These are phyloP conservation scores for Daldinia vernicosa DNA, from an alignment of 495 filamentous ascomycete species.

Conservation along the genomic window DNA sequence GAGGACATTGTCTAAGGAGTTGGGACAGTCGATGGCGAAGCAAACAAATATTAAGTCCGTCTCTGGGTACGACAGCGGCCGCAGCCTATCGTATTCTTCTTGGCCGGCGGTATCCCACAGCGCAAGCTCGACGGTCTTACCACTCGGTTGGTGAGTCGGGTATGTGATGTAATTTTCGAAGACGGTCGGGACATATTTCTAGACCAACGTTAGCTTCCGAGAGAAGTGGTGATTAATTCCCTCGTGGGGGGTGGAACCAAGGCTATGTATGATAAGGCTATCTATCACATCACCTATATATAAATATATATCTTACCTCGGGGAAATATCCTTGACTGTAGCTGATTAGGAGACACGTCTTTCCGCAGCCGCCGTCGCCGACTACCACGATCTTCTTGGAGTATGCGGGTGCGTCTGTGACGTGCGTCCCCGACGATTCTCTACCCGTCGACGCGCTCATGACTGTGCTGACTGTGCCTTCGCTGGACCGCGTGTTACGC, in stretches of 20 bases:
- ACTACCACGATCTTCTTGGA: conserved; percentile 99
- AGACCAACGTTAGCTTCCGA: conserved; percentile 25
- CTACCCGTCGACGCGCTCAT: conserved; percentile 70
- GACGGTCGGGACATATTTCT: conserved; percentile 99
- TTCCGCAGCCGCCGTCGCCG: conserved; percentile 96
- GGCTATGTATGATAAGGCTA: neutral
- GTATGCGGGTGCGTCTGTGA: conserved; percentile 89
- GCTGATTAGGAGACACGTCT: conserved; percentile 97
- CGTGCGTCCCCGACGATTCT: conserved; percentile 80
- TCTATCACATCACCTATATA: conserved; percentile 4
- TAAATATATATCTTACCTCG: conserved; percentile 70
- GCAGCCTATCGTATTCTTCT: conserved; percentile 96
- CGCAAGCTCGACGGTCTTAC: conserved; percentile 94
- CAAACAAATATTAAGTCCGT: conserved; percentile 98
- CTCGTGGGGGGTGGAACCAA: neutral
- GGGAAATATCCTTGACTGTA: conserved; percentile 98
- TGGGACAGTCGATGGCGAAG: conserved; percentile 98
- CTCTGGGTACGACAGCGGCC: conserved; percentile 96
- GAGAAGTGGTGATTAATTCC: neutral
- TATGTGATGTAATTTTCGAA: conserved; percentile 99
- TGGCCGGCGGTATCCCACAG: conserved; percentile 99
- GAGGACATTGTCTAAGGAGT: conserved; percentile 96
- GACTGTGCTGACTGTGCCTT: conserved; percentile 83
- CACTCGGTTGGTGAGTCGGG: conserved; percentile 81
- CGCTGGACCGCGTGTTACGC: conserved; percentile 60